Conservation (phyloP, 2,329 filamentous ascomycete genomes). For the Xylogone sp. region DNA sequence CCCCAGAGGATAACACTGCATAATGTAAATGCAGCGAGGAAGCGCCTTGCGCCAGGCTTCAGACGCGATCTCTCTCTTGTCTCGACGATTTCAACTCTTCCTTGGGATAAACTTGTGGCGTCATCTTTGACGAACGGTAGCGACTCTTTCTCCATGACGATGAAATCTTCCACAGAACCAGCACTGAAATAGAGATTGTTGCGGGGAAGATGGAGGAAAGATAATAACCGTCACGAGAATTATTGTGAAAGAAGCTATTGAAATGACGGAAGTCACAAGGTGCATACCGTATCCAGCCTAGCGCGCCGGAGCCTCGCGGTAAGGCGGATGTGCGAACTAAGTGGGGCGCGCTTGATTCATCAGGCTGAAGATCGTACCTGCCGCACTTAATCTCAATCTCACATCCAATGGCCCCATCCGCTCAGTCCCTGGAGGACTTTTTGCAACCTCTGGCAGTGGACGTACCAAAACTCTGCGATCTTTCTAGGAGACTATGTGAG, state of each 20-base stretch:
- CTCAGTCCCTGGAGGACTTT: conserved; percentile 34
- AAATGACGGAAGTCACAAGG: background rate
- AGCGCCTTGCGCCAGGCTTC: too few relatives aligned
- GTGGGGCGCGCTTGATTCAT: background rate
- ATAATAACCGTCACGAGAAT: too few relatives aligned
- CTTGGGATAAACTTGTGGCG: too few relatives aligned
- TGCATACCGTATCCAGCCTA: background rate
- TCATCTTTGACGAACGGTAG: background rate
- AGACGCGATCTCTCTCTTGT: too few relatives aligned
- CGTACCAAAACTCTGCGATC: conserved; percentile 37
- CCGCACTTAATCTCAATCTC: background rate
- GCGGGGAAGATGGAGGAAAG: background rate
- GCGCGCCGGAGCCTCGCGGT: background rate
- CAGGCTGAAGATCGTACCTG: background rate
- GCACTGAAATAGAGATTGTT: too few relatives aligned
- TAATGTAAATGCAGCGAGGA: too few relatives aligned
- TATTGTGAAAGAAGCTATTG: background rate
- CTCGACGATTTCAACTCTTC: too few relatives aligned
- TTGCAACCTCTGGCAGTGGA: conserved; percentile 48
- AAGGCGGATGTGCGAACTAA: background rate
- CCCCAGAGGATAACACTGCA: too few relatives aligned
- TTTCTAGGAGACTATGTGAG: conserved; percentile 43
- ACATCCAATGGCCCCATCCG: background rate
- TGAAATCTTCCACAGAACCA: background rate
- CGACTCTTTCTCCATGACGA: background rate